phyloP scores from a whole-genome alignment of 2,329 filamentous ascomycete genomes.

The Cercospora sp. region DNA sequence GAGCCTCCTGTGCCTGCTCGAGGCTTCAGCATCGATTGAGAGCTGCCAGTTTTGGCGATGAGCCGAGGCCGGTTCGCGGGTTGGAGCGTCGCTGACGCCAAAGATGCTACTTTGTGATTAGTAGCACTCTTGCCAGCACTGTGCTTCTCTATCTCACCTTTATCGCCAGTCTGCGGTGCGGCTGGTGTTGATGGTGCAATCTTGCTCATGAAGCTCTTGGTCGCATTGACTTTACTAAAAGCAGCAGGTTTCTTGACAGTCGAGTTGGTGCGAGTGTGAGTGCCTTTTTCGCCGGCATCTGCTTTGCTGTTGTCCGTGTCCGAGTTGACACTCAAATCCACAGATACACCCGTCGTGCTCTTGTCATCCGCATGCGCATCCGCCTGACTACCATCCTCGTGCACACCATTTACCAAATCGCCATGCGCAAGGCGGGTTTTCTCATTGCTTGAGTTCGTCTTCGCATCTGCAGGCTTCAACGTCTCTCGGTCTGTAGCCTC shows the following conservation, averaged over 20 bases:
- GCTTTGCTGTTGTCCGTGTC: conserved; percentile 71
- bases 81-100: conserved; percentile 43
- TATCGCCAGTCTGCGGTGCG: conserved; percentile 54
- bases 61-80: conserved; percentile 62
- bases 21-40: conserved; percentile 49
- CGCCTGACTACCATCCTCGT: conserved; percentile 41
- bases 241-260: conserved; percentile 69
- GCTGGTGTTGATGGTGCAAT: conserved; percentile 55
- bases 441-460: conserved; percentile 10
- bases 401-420: conserved; percentile 25
- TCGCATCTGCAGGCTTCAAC: conserved; percentile 12
- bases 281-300: conserved; percentile 56
- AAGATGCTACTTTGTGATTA: conserved; percentile 44
- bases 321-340: conserved; percentile 71
- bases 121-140: background rate
- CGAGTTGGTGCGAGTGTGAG: conserved; percentile 57
- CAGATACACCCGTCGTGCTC: conserved; percentile 62
- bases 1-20: conserved; percentile 39
- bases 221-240: conserved; percentile 84
- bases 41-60: conserved; percentile 70
- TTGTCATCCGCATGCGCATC: conserved; percentile 56
- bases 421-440: conserved; percentile 14
- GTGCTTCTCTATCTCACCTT: conserved; percentile 43
- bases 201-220: conserved; percentile 82
- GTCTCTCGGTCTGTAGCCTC: conserved; percentile 28